phyloP scores from a whole-genome alignment of 2,329 filamentous ascomycete species.

The Myriosclerotinia scirpicola region DNA sequence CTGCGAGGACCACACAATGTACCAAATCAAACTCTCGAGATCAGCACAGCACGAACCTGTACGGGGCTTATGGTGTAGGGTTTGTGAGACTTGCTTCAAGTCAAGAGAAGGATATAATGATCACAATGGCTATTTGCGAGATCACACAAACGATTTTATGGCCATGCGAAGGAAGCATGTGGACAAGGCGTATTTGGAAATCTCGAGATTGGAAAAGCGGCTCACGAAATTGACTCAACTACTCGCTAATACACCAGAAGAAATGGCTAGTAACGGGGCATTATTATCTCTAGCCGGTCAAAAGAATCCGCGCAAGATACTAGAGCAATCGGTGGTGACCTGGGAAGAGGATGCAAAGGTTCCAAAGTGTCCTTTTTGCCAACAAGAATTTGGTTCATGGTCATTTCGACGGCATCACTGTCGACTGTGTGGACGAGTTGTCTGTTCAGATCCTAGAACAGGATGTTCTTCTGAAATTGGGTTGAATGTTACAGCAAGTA shows the following conservation, averaged over 20 bases:
- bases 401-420: conserved; percentile 93
- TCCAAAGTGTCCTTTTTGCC: conserved; percentile 83
- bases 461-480: conserved; percentile 82
- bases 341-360: conserved; percentile 93
- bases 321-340: conserved; percentile 89
- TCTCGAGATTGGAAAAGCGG: conserved; percentile 86
- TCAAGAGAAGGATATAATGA: conserved; percentile 95
- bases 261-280: conserved; percentile 52
- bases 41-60: conserved; percentile 88
- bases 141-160: conserved; percentile 72
- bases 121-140: conserved; percentile 67
- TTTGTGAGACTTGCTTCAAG: conserved; percentile 99
- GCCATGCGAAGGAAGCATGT: conserved; percentile 72
- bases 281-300: conserved; percentile 63
- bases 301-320: conserved; percentile 71
- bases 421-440: conserved; percentile 86
- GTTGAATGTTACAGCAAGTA: conserved; percentile 69
- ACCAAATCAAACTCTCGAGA: conserved; percentile 95
- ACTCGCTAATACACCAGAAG: conserved; percentile 71
- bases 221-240: conserved; percentile 86
- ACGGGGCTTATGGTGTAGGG: conserved; percentile 86
- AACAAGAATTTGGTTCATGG: conserved; percentile 93
- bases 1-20: conserved; percentile 98
- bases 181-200: conserved; percentile 82
- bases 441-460: conserved; percentile 85